Conservation (phyloP, 306 rosid genomes). For the Biancaea sappan region DNA sequence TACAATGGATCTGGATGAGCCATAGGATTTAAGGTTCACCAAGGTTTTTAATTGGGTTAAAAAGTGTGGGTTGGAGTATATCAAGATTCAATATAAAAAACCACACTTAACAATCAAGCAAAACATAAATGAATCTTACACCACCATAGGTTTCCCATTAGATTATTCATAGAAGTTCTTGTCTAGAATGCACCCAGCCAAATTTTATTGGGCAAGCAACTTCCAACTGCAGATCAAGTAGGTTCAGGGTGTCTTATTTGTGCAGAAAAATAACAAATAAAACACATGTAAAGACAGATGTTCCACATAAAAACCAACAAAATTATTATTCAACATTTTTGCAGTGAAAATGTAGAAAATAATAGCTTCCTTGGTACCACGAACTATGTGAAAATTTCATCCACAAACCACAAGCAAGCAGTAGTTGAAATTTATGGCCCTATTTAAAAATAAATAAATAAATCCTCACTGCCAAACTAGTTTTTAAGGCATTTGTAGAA, state of each 20-base stretch:
- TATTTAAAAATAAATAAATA: not conserved
- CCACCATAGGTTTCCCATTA: conserved; percentile 22
- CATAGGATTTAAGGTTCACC: not conserved
- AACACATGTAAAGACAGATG: not conserved
- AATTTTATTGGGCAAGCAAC: conserved; percentile 15
- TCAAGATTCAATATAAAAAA: not conserved
- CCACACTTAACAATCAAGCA: not conserved
- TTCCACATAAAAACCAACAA: not conserved
- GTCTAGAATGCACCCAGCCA: conserved; percentile 8
- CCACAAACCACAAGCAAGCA: not conserved
- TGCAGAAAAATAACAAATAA: not conserved
- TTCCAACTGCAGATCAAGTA: not conserved
- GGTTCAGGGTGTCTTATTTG: conserved; percentile 22
- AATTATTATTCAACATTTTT: not conserved
- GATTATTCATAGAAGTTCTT: conserved; percentile 13
- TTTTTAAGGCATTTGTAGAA: not conserved
- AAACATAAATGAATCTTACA: not conserved
- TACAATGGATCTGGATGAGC: not conserved
- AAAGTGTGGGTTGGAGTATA: not conserved
- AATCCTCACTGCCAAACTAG: not conserved
- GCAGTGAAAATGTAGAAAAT: not conserved
- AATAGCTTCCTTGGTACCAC: not conserved
- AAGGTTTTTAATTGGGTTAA: not conserved
- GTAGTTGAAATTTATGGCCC: not conserved
- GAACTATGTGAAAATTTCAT: not conserved